Evolutionary conservation across 2,329 filamentous ascomycete species (phyloP).

Genomic region (Elsinoe australis): DNA sequence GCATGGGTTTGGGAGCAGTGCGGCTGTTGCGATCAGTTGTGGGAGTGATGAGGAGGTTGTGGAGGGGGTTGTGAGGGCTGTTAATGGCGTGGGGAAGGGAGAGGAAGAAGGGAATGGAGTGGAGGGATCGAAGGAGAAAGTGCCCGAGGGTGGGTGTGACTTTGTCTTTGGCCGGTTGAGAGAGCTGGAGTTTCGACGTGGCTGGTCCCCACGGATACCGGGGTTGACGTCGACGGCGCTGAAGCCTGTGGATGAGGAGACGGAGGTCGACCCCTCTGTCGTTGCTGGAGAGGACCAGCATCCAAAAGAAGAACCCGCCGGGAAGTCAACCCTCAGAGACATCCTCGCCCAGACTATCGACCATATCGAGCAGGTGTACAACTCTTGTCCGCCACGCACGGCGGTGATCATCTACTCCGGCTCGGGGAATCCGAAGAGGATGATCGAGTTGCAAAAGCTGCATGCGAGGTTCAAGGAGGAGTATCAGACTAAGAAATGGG

Average conservation of each 20-base stretch:
- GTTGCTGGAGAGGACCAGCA: neutral
- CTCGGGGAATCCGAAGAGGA: conserved; percentile 54
- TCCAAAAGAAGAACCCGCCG: conserved; percentile 20
- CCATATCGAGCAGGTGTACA: conserved; percentile 47
- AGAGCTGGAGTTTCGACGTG: conserved; percentile 52
- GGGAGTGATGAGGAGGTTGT: conserved; percentile 52
- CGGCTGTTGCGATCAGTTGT: conserved; percentile 50
- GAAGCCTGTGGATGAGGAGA: conserved; percentile 24
- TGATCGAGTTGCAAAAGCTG: conserved; percentile 49
- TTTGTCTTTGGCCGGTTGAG: conserved; percentile 57
- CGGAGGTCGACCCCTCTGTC: conserved; percentile 21
- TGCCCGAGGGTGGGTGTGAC: conserved; percentile 49
- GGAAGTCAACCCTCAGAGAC: conserved; percentile 9
- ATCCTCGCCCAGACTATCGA: conserved; percentile 38
- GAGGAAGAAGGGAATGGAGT: neutral
- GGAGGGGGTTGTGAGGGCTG: conserved; percentile 45
- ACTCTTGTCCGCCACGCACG: conserved; percentile 51
- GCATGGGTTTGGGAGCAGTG: conserved; percentile 51
- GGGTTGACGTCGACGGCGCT: conserved; percentile 27
- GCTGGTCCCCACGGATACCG: conserved; percentile 51
- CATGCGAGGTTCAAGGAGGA: conserved; percentile 51
- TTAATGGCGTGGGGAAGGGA: conserved; percentile 35
- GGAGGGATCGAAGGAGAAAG: conserved; percentile 28
- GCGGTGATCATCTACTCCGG: conserved; percentile 57
- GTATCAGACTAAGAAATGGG: conserved; percentile 54